phyloP scores from a whole-genome alignment of 331 rosid species.

The Pyracantha coccinea region DNA sequence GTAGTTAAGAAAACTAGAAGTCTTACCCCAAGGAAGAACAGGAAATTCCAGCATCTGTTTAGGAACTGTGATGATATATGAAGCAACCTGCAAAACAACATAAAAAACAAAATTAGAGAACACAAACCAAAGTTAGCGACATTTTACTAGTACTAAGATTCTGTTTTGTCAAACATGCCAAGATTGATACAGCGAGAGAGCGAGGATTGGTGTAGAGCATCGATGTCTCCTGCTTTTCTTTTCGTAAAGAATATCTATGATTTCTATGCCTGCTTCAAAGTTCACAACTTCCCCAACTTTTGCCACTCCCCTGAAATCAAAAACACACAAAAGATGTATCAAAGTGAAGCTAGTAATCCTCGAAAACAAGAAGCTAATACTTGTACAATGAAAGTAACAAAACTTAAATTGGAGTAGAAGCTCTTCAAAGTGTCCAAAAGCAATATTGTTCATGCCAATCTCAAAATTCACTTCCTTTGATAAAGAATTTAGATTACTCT shows the following conservation, averaged over 20 bases:
- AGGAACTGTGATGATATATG: conserved; percentile 70
- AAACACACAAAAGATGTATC: neutral
- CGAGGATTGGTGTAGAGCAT: conserved; percentile 39
- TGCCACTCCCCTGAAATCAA: conserved; percentile 57
- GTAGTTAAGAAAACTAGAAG: neutral
- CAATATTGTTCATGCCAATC: conserved; percentile 61
- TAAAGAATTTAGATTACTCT: neutral
- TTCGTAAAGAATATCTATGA: conserved; percentile 85
- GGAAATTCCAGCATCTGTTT: conserved; percentile 75
- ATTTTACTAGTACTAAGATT: neutral
- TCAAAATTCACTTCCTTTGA: conserved; percentile 69
- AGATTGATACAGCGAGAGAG: conserved; percentile 66
- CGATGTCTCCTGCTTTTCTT: conserved; percentile 60
- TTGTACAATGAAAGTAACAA: neutral
- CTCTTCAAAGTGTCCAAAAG: conserved; percentile 59
- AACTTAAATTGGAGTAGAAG: conserved; percentile 62
- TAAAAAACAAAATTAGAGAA: neutral
- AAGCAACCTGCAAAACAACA: conserved; percentile 45
- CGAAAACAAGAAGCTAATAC: neutral
- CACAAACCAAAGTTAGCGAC: neutral
- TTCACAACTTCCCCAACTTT: conserved; percentile 68
- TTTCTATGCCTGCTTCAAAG: conserved; percentile 68
- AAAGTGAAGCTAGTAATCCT: neutral
- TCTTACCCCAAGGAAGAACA: conserved; percentile 81
- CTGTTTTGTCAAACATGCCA: conserved; percentile 32